Percentiles rank a stretch among this genome's conserved stretches.
Evolutionary conservation across 1,284 basidiomycete genomes (phyloP).

Genomic region (Irpex rosettiformis): DNA sequence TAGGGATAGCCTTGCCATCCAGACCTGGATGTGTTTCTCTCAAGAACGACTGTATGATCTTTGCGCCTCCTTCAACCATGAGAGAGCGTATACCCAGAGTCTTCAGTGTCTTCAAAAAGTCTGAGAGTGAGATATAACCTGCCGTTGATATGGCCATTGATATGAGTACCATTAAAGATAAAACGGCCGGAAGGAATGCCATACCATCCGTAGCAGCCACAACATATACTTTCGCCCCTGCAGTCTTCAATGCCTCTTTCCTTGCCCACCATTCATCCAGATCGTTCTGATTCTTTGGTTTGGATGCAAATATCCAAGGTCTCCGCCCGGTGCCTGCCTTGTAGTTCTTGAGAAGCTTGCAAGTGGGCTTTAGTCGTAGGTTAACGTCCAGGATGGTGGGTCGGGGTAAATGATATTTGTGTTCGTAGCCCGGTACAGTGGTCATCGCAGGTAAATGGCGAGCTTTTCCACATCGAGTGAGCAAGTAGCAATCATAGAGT

Average conservation of each 20-base stretch:
- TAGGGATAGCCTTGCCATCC: not conserved
- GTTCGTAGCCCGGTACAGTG: slow-evolving; percentile 26
- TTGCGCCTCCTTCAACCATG: slow-evolving; percentile 96
- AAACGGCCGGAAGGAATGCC: not conserved
- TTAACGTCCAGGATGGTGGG: slow-evolving; percentile 84
- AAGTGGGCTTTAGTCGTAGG: slow-evolving; percentile 63
- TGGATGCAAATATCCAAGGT: slow-evolving; percentile 72
- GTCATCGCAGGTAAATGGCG: slow-evolving; percentile 50
- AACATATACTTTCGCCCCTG: slow-evolving; percentile 54
- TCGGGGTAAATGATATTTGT: slow-evolving; percentile 55
- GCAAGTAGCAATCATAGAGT: not conserved
- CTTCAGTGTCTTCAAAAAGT: slow-evolving; percentile 50
- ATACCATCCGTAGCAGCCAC: slow-evolving; percentile 32
- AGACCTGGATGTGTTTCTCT: slow-evolving; percentile 23
- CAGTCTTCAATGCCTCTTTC: slow-evolving; percentile 35
- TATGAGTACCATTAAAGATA: not conserved
- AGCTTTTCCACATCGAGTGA: slow-evolving; percentile 34
- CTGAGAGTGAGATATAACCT: slow-evolving; percentile 47
- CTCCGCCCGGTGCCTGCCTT: slow-evolving; percentile 55
- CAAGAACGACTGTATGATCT: slow-evolving; percentile 80
- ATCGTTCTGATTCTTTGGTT: slow-evolving; percentile 22
- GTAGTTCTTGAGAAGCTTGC: slow-evolving; percentile 76
- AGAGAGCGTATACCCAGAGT: slow-evolving; percentile 62
- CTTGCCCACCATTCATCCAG: slow-evolving; percentile 33
- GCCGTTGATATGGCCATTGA: not conserved